Conservation (phyloP, 352 stramenopile species). For the Pythium monospermum region DNA sequence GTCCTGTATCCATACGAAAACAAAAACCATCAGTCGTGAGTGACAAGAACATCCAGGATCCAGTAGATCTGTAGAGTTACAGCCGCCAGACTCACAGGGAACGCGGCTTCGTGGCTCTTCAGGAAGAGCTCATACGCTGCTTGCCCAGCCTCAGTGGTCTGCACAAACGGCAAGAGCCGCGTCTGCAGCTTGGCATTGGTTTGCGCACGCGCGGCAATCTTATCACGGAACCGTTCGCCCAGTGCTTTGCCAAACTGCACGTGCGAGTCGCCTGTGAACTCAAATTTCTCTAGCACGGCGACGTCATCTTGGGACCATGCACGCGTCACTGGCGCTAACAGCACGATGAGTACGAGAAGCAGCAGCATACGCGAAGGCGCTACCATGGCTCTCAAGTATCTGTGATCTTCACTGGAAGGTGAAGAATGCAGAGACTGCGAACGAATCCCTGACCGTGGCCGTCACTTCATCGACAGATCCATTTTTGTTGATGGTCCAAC, state of each 20-base stretch:
- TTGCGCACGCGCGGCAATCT: constrained; percentile 40
- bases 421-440: no score
- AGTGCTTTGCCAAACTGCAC: constrained; percentile 49
- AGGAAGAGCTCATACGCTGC: constrained; percentile 45
- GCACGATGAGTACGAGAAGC: no score
- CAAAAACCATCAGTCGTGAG: background rate
- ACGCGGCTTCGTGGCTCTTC: constrained; percentile 32
- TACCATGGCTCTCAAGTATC: no score
- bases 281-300: constrained; percentile 36
- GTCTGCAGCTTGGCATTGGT: constrained; percentile 50
- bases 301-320: constrained; percentile 15
- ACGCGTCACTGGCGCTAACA: background rate
- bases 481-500: constrained; percentile 6
- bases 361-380: no score
- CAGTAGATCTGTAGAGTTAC: no score
- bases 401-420: no score
- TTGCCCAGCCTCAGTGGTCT: constrained; percentile 29
- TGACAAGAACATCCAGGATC: background rate
- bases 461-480: no score
- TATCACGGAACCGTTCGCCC: constrained; percentile 39
- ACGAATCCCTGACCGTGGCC: no score
- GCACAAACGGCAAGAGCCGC: constrained; percentile 48
- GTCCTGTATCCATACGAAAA: constrained; percentile 24
- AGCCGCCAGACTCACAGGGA: constrained; percentile 38
- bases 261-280: constrained; percentile 58